phyloP scores from a whole-genome alignment of 805 yeast genomes.

The Candida pini region DNA sequence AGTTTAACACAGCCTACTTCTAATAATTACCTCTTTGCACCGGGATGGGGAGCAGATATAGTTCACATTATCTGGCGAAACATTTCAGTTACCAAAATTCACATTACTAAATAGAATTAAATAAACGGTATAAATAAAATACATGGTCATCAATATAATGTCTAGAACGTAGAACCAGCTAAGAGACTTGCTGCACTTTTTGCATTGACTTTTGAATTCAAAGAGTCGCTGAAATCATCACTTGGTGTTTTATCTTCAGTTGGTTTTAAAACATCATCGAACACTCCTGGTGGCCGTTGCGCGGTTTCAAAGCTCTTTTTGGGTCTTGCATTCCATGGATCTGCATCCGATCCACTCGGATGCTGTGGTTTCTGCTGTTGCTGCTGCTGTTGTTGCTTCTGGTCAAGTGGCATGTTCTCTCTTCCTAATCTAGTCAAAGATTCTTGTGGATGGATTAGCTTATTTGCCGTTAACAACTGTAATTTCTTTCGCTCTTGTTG shows the following conservation, averaged over 20 bases:
- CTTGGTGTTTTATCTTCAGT: slow-evolving; percentile 5
- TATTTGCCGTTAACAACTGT: slow-evolving; percentile 60
- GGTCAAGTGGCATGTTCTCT: slow-evolving; percentile 52
- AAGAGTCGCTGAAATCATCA: slow-evolving; percentile 16
- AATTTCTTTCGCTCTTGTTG: slow-evolving; percentile 83
- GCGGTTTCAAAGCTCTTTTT: slow-evolving; percentile 19
- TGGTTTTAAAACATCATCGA: too few relatives aligned
- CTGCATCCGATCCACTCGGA: too few relatives aligned
- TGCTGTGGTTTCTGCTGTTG: too few relatives aligned
- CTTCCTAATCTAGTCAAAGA: slow-evolving; percentile 73
- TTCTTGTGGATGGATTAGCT: slow-evolving; percentile 27
- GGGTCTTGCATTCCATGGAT: slow-evolving; percentile 32
- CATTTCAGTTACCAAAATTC: too few relatives aligned
- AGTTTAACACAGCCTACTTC: too few relatives aligned
- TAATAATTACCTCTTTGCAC: too few relatives aligned
- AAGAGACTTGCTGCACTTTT: slow-evolving; percentile 76
- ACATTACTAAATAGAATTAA: neutral
- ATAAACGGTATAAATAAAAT: neutral
- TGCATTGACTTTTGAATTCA: slow-evolving; percentile 57
- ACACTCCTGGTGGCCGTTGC: too few relatives aligned
- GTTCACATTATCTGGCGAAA: too few relatives aligned
- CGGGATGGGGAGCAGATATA: too few relatives aligned
- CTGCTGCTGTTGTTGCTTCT: too few relatives aligned
- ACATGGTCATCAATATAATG: neutral
- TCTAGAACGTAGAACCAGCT: slow-evolving; percentile 66